Percentiles rank a stretch among this genome's conserved stretches.
Conservation (phyloP, 2,329 filamentous ascomycete genomes). For the Tolypocladium nubicola region DNA sequence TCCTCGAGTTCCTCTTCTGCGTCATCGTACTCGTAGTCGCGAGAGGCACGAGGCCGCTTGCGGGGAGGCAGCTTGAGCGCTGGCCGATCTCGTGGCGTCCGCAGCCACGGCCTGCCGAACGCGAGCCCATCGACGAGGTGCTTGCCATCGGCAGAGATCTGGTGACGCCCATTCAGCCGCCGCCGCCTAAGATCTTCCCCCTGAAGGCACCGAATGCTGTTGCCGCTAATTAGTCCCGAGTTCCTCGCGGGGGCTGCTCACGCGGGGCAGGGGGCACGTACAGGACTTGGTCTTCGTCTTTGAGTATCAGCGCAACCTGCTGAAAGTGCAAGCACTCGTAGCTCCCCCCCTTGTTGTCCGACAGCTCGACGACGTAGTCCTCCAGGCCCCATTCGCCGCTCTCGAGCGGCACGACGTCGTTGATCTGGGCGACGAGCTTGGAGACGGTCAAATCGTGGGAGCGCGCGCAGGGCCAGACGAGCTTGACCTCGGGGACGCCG, state of each 20-base stretch:
- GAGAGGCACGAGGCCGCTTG: constrained; percentile 50
- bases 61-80: constrained; percentile 60
- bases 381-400: constrained; percentile 75
- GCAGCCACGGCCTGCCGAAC: constrained; percentile 66
- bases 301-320: constrained; percentile 56
- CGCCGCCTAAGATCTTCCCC: constrained; percentile 64
- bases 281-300: constrained; percentile 77
- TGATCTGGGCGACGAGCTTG: constrained; percentile 67
- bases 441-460: constrained; percentile 58
- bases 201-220: constrained; percentile 67
- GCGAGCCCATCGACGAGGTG: constrained; percentile 79
- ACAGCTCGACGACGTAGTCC: constrained; percentile 76
- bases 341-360: constrained; percentile 38
- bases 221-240: background rate
- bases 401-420: constrained; percentile 73
- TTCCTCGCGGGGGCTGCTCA: background rate
- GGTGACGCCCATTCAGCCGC: constrained; percentile 64
- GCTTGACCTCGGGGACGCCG: constrained; percentile 57
- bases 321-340: constrained; percentile 89
- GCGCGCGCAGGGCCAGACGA: constrained; percentile 58
- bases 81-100: constrained; percentile 49
- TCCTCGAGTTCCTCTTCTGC: constrained; percentile 27
- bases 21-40: constrained; percentile 26
- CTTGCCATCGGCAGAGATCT: constrained; percentile 68
- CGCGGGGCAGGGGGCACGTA: constrained; percentile 28